Percentiles rank a stretch among this genome's conserved stretches.
Conservation (phyloP, 2,329 filamentous ascomycete species). For the Didymellaceae sp. region DNA sequence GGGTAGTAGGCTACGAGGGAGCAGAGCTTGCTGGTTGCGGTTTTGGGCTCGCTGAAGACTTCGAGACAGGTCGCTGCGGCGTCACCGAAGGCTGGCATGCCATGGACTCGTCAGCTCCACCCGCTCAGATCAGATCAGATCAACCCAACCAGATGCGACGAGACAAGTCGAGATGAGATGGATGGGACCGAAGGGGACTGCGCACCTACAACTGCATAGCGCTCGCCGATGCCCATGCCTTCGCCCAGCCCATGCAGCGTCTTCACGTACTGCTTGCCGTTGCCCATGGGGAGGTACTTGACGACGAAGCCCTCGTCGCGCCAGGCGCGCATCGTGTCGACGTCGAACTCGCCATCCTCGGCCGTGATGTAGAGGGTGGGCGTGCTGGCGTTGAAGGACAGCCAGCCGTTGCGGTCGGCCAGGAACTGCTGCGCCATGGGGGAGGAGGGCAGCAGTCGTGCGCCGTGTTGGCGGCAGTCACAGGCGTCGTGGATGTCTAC, state of each 20-base stretch:
- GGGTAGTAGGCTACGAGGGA: constrained; percentile 71
- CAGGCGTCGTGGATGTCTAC: background rate
- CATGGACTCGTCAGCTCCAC: too few species aligned
- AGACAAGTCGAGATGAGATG: too few species aligned
- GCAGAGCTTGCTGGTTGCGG: constrained; percentile 58
- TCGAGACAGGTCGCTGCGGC: constrained; percentile 67
- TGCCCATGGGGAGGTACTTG: constrained; percentile 61
- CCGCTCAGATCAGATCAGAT: too few species aligned
- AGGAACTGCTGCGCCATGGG: constrained; percentile 46
- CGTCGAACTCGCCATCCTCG: constrained; percentile 63
- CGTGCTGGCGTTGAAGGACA: constrained; percentile 51
- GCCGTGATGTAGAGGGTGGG: constrained; percentile 58
- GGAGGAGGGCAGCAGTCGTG: background rate
- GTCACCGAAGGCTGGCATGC: constrained; percentile 63
- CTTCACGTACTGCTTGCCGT: constrained; percentile 56
- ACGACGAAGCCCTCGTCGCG: constrained; percentile 66
- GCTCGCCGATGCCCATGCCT: constrained; percentile 63
- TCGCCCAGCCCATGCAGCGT: constrained; percentile 60
- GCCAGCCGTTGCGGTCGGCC: constrained; percentile 47
- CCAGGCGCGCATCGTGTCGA: constrained; percentile 61
- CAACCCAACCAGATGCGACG: too few species aligned
- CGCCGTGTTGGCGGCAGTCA: too few species aligned
- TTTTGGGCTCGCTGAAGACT: constrained; percentile 62
- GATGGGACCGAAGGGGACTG: constrained; percentile 41
- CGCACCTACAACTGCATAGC: constrained; percentile 67